Conservation (phyloP, 106 monocot genomes). For the Dendrobium chrysotoxum region DNA sequence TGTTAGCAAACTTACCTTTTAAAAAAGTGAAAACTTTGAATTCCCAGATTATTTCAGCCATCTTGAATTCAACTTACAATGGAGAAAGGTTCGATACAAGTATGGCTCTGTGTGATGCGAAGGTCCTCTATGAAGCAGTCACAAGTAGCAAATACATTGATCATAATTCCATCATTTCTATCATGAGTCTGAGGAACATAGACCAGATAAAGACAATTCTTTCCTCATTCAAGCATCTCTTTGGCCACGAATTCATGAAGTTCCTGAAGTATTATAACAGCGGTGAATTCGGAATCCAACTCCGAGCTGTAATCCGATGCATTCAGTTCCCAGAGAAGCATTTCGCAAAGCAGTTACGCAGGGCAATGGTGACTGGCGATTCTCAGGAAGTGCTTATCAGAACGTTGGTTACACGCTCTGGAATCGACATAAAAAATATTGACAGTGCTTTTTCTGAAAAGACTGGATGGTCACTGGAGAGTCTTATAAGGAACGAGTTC, state of each 20-base stretch:
- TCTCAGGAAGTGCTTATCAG: constrained; percentile 21
- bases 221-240: constrained; percentile 36
- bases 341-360: constrained; percentile 33
- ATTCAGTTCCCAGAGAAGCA: constrained; percentile 48
- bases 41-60: constrained; percentile 34
- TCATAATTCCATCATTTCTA: constrained; percentile 13
- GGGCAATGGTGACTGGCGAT: constrained; percentile 16
- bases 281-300: constrained; percentile 24
- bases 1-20: too few species aligned
- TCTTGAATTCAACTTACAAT: constrained; percentile 26
- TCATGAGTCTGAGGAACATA: constrained; percentile 29
- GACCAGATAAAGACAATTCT: constrained; percentile 28
- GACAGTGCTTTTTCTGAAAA: constrained; percentile 25
- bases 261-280: constrained; percentile 38
- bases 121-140: constrained; percentile 41
- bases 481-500: constrained; percentile 36
- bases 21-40: too few species aligned
- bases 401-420: constrained; percentile 25
- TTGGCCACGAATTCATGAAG: constrained; percentile 36
- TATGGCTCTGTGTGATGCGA: constrained; percentile 51
- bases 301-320: constrained; percentile 28
- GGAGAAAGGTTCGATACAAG: constrained; percentile 17
- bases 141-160: constrained; percentile 31
- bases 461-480: constrained; percentile 42
- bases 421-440: constrained; percentile 24